Conservation (phyloP, 768 basidiomycete genomes). For the Cystofilobasidium bisporidii region DNA sequence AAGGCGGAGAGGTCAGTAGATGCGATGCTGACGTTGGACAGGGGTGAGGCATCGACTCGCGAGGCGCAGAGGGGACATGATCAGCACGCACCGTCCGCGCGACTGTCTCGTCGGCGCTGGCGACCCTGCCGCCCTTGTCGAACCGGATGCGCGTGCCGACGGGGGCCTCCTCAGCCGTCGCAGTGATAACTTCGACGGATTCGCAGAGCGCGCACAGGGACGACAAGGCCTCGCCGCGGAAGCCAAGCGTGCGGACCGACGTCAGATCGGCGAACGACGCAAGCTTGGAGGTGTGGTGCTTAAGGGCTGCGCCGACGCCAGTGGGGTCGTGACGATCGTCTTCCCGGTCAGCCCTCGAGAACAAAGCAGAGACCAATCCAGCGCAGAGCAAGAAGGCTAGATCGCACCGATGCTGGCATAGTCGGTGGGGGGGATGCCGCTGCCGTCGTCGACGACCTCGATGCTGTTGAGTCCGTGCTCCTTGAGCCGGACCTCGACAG, state of each 20-base stretch:
- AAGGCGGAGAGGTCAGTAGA: neutral
- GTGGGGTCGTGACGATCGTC: neutral
- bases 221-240: constrained; percentile 89
- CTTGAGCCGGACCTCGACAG: constrained; percentile 79
- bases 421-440: constrained; percentile 68
- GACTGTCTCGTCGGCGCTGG: constrained; percentile 49
- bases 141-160: constrained; percentile 72
- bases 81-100: constrained; percentile 58
- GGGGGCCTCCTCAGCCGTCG: constrained; percentile 60
- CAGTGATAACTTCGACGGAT: constrained; percentile 59
- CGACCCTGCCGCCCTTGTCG: constrained; percentile 55
- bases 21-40: too few relatives aligned
- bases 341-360: neutral
- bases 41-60: too few relatives aligned
- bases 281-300: constrained; percentile 90
- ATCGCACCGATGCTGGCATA: constrained; percentile 65
- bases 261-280: constrained; percentile 62
- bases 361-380: neutral
- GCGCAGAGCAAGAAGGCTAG: too few relatives aligned
- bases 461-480: constrained; percentile 71
- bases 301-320: constrained; percentile 52
- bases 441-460: constrained; percentile 88
- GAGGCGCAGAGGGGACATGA: neutral
- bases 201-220: constrained; percentile 80
- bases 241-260: constrained; percentile 73